Evolutionary conservation across 1,284 basidiomycete genomes (phyloP), one percentile per base, ranked within the genome.

Genomic region (Heterobasidion irregulare): DNA sequence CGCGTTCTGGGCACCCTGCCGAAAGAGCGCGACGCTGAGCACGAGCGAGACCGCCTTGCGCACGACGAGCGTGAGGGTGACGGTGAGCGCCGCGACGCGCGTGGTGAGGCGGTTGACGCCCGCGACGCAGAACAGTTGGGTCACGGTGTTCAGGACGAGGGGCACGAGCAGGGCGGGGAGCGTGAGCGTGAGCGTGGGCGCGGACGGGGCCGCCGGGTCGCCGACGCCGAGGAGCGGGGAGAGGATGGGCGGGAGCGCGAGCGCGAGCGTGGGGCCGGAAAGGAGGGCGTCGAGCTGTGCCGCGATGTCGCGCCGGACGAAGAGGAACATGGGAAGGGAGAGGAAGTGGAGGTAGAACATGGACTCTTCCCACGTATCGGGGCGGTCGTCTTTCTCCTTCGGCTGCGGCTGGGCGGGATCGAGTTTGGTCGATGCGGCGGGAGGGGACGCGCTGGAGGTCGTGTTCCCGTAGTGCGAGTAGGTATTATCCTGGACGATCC

Each of bases 301-400:
- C 8, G 62, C 48, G 55, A 92, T 72, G 61, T 80, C 78, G 16
- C 72, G 64, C 1, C 80, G 70, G 46, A 86, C 71, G 55, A 80
- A 79, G 54, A 76, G 59, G 71, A 92, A 92, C 72, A 90, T 75
- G 2, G 88, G 89, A 12, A 92, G 74, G 6, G 82, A 80, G 53
- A 90, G 77, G 64, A 84, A 82, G 68, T 91, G 87, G 19, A 89
- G 74, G 68, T 94, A 98, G 72, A 97, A 98, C 76, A 98, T 84
- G 35, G 83, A 86, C 71, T 98, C 94, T 64, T 89, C 83, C 94
- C 94, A 98, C 61, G 78, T 66, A 54, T 65, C 65, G 8, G 64
- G 59, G 33, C 55, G 55, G 43, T 47, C 38, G 13, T 65, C 58
- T 33, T 48, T 52, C 26, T 5, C 26, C 26, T 5, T 26, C 52